A percentile compares a stretch with the other conserved stretches of the same genome.
Conservation (phyloP, 345 rosid genomes). For the Euphorbia peplus region DNA sequence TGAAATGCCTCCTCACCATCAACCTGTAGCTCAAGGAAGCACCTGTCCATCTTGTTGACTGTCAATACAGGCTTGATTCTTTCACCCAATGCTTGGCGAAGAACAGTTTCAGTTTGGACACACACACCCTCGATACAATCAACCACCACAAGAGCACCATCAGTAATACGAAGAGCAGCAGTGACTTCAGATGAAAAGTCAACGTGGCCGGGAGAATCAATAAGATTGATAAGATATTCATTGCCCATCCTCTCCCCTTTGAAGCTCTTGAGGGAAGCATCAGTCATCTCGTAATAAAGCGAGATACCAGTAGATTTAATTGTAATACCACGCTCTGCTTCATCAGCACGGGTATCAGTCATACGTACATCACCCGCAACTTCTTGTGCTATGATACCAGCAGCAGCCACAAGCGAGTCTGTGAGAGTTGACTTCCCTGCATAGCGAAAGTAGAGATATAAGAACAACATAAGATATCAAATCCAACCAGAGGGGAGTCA, state of each 20-base stretch:
- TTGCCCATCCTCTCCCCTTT: conserved; percentile 61
- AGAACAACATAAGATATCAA: neutral
- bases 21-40: conserved; percentile 85
- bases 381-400: conserved; percentile 88
- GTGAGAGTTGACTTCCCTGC: conserved; percentile 83
- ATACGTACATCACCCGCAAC: conserved; percentile 89
- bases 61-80: conserved; percentile 84
- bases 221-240: conserved; percentile 77
- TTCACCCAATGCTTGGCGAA: conserved; percentile 79
- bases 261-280: conserved; percentile 50
- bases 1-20: conserved; percentile 93
- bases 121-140: conserved; percentile 87
- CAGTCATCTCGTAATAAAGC: conserved; percentile 66
- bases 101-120: conserved; percentile 82
- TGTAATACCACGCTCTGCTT: conserved; percentile 87
- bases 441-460: neutral
- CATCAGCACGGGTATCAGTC: conserved; percentile 84
- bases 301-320: conserved; percentile 87
- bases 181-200: conserved; percentile 87
- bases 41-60: conserved; percentile 89
- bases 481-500: neutral
- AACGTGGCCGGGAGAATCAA: conserved; percentile 82
- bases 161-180: conserved; percentile 86
- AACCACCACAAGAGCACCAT: conserved; percentile 85
- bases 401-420: conserved; percentile 90